Evolutionary conservation across 345 rosid genomes (phyloP).

Genomic region (Pistacia atlantica): DNA sequence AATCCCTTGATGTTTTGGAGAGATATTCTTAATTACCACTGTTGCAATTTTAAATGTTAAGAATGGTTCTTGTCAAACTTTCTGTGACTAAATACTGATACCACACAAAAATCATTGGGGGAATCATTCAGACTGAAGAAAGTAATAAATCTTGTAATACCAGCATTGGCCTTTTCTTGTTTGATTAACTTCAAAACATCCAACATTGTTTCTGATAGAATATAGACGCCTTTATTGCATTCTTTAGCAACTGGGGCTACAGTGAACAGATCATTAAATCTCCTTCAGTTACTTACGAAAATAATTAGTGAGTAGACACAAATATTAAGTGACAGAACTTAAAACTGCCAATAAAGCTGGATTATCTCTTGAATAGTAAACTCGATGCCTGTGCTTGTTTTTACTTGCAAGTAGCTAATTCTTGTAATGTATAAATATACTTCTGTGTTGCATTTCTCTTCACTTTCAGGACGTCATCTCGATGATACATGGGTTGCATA

Average conservation of each 20-base stretch:
- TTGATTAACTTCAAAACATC: no score
- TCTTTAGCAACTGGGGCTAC: background rate
- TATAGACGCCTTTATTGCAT: background rate
- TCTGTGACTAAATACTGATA: background rate
- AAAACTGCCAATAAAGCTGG: background rate
- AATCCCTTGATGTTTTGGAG: background rate
- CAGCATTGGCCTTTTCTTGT: background rate
- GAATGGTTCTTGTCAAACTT: background rate
- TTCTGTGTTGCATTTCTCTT: background rate
- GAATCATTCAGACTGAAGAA: background rate
- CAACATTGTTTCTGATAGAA: background rate
- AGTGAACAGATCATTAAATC: background rate
- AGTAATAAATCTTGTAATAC: background rate
- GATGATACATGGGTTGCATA: conserved; percentile 93
- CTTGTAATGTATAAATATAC: background rate
- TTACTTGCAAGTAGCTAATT: background rate
- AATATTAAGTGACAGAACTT: background rate
- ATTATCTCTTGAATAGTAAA: background rate
- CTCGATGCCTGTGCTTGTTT: background rate
- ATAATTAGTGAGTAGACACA: background rate
- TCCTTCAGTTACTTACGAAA: background rate
- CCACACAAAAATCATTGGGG: background rate
- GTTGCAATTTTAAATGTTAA: background rate
- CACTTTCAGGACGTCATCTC: conserved; percentile 76
- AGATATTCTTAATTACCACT: background rate